Evolutionary conservation across 129 eudicot genomes (phyloP).

Genomic region (sunflower (Helianthus annuus)): HanXRQr2.0-SUNRISE NC_035444.2:58887065-58887564

Average conservation of each 20-base stretch:
- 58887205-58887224: neutral
- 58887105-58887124: neutral
- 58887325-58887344: neutral
- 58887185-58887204: neutral
- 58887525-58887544: constrained; percentile 1
- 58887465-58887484: neutral
- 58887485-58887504: neutral
- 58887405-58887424: constrained; percentile 1
- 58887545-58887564: constrained; percentile 12
- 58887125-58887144: neutral
- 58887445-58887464: neutral
- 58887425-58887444: neutral
- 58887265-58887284: neutral
- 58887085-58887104: too few relatives aligned
- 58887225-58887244: neutral
- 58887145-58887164: neutral
- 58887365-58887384: neutral
- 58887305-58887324: neutral
- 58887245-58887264: neutral
- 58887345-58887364: neutral
- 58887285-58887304: neutral
- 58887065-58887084: too few relatives aligned
- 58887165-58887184: neutral
- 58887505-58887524: constrained; percentile 4
- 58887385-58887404: constrained; percentile 10